Base-by-base conservation (phyloP, 2,329 filamentous ascomycete genomes). In the Gremmenia infestans region DNA sequence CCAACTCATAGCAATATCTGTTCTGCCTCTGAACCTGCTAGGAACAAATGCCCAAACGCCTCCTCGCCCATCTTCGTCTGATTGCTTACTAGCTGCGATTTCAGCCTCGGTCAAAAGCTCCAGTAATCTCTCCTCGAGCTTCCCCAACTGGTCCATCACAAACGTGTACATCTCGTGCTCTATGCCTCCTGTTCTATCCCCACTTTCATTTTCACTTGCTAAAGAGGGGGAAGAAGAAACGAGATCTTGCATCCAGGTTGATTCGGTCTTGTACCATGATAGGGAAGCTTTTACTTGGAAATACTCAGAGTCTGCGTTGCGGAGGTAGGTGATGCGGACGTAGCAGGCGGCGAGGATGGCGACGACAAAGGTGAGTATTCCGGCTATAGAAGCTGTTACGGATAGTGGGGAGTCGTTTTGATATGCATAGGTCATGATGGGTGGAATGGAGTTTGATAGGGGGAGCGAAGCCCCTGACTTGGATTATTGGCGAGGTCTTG, bases 211-310 rank as follows among this genome's bases (percentile, higher is more conserved):
- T 67, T 59, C 51, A 67, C 63, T 2, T 62, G 60, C 62, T 25
- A n/a, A 17, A 22, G 42, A n/a, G 11, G 15, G 35, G 32, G 15
- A 23, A 32, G 35, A 65, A 69, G 17, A 64, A 35, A 77, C 65
- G 0, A 78, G 72, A 52, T 77, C 73, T 3, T 71, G 65, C 14
- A 79, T 71, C 72, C 73, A 79, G 5, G 70, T 67, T 2, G 73
- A 75, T 64, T 78, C 76, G 0, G 74, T 78, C 63, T 78, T 79
- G 65, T 74, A 79, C 75, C 76, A 78, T 7, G 70, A 73, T 6
- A 78, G 67, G 4, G 72, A 74, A 2, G 73, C 71, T 58, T 79
- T 78, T 54, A 78, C 73, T 37, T 72, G 72, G 57, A 78, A 75
- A 54, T 76, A 78, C 63, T 79, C 76, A 9, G 70, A 68, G 55